Percentiles rank a stretch among this genome's conserved stretches.
Conservation (phyloP, 2,329 filamentous ascomycete genomes). For the Aspergillus transmontanensis region DNA sequence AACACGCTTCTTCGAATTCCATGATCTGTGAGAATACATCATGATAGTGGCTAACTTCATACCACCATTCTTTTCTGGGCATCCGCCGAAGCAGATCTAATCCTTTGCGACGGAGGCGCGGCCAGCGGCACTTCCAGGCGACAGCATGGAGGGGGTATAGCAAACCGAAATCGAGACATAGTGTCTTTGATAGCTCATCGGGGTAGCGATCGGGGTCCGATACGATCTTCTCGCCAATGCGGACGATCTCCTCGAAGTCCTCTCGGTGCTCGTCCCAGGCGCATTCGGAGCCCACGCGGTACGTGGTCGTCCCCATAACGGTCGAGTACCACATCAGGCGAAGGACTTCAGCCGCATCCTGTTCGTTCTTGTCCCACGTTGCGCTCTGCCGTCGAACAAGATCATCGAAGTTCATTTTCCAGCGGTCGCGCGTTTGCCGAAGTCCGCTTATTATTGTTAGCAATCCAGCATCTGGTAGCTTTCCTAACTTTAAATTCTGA, state of each 20-base stretch:
- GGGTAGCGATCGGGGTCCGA: conserved; percentile 8
- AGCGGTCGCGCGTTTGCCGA: conserved; percentile 4
- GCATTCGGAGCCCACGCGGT: conserved; percentile 12
- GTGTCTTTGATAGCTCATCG: conserved; percentile 12
- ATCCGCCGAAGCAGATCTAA: conserved; percentile 19
- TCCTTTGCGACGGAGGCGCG: conserved; percentile 18
- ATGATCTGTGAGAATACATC: conserved; percentile 20
- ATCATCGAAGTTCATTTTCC: conserved; percentile 15
- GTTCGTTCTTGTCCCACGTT: conserved; percentile 12
- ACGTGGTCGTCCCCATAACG: conserved; percentile 9
- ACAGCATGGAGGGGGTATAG: conserved; percentile 23
- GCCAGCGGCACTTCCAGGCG: conserved; percentile 28
- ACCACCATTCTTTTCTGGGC: conserved; percentile 18
- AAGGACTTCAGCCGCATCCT: conserved; percentile 14
- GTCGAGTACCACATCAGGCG: conserved; percentile 15
- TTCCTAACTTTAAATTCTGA: neutral
- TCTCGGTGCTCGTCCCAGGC: conserved; percentile 17
- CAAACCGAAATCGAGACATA: conserved; percentile 20
- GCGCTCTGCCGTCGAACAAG: conserved; percentile 6
- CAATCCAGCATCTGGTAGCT: neutral
- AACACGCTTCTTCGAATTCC: conserved; percentile 18
- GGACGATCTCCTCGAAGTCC: conserved; percentile 15
- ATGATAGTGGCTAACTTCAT: conserved; percentile 17
- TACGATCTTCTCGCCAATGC: conserved; percentile 8
- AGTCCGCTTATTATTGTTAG: neutral